phyloP scores from a whole-genome alignment of 2,329 filamentous ascomycete species.

The Gremmenia infestans region DNA sequence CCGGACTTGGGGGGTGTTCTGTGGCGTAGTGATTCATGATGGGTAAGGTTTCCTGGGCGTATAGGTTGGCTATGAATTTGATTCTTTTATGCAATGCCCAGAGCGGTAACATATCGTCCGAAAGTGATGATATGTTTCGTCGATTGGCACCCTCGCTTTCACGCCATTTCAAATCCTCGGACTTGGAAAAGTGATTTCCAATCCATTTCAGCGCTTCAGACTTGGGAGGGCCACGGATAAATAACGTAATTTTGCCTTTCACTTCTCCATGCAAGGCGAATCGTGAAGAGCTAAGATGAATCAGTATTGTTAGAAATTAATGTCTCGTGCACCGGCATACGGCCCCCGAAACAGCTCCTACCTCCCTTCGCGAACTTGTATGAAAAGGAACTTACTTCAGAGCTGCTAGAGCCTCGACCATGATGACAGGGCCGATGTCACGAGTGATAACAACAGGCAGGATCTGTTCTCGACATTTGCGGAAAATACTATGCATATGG shows the following conservation, averaged over 20 bases:
- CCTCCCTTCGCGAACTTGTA: no score
- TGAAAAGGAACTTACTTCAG: neutral
- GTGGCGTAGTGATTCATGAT: neutral
- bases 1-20: neutral
- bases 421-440: constrained; percentile 1
- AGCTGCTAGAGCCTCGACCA: constrained; percentile 2
- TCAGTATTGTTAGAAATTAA: no score
- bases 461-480: constrained; percentile 1
- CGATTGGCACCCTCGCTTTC: neutral
- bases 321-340: no score
- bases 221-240: neutral
- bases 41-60: neutral
- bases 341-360: no score
- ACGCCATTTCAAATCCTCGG: neutral
- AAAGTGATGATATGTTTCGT: neutral
- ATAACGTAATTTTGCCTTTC: neutral
- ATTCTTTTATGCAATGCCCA: constrained; percentile 5
- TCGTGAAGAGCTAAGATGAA: neutral
- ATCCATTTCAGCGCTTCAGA: neutral
- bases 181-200: neutral
- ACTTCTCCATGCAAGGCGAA: neutral
- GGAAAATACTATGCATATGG: neutral
- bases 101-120: neutral
- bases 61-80: constrained; percentile 2
- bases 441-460: constrained; percentile 4